Base-by-base conservation (phyloP, 2,329 filamentous ascomycete species). In the Pseudogymnoascus sp. region DNA sequence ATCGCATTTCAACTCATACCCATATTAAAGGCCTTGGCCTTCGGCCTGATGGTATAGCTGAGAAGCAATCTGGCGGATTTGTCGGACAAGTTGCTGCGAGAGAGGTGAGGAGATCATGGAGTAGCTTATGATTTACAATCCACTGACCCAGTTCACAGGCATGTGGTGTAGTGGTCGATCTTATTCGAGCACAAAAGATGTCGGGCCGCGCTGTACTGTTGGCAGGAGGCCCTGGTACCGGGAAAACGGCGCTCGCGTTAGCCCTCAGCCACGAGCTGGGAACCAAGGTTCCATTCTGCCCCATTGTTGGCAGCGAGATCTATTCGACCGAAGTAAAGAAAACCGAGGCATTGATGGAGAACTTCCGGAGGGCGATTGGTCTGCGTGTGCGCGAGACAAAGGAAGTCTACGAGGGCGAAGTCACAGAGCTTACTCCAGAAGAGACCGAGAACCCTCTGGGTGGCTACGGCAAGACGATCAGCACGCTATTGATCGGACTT, bases 291-390 rank as follows among this genome's bases (percentile, higher is more conserved):
- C 94, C 94, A 5, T 99, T 99, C 75, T 97, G 94, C 76, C 92
- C 93, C 39, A 97, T 99, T 73, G 94, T 97, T 61, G 94, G 92
- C 70, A 97, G 92, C 80, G 94, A 99, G 77, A 89, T 99, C 71
- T 99, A 97, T 79, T 96, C 91, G 69, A 89, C 93, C 51, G 94
- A 99, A 77, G 92, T 99, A 66, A 99, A 99, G 85, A 99, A 99
- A 85, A 99, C 94, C 59, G 94, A 99, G 77, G 89, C 96, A 68
- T 80, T 99, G 74, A 97, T 97, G 94, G 94, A 99, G 82, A 97
- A 97, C 80, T 99, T 99, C 77, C 85, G 94, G 74, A 84, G 94
- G 73, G 94, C 94, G 63, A 99, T 99, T 75, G 94, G 93, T 35
- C 83, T 99, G 68, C 92, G 96, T 73, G 94, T 99, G 68, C 91